Percentiles rank a stretch among this genome's conserved stretches.
Conservation (phyloP, 768 basidiomycete genomes). For the Stropharia rugosoannulata region DNA sequence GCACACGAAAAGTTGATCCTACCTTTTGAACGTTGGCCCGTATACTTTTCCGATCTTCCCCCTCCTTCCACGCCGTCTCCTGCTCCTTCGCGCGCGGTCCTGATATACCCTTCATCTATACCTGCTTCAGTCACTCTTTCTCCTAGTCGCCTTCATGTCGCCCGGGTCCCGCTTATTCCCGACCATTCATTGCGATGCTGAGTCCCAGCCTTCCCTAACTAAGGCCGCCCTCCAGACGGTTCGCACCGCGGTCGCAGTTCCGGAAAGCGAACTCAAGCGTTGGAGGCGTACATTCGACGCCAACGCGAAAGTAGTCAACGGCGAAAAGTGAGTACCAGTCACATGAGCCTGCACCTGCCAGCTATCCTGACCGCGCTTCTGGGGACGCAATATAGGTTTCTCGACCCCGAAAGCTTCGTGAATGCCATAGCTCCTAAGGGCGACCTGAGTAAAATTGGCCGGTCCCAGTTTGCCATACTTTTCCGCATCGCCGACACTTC, state of each 20-base stretch:
- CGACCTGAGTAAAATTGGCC: conserved; percentile 83
- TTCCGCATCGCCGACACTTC: conserved; percentile 86
- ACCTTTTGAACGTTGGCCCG: conserved; percentile 16
- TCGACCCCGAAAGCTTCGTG: conserved; percentile 88
- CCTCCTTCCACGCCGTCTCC: conserved; percentile 10
- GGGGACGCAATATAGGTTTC: conserved; percentile 54
- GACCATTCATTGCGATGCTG: conserved; percentile 56
- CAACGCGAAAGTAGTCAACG: conserved; percentile 74
- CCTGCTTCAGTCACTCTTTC: conserved; percentile 4
- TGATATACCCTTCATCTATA: conserved; percentile 14
- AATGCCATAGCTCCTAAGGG: conserved; percentile 90
- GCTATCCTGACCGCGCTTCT: conserved; percentile 10
- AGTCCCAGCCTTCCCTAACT: conserved; percentile 41
- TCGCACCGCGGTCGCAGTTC: conserved; percentile 65
- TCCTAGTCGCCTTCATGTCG: conserved; percentile 10
- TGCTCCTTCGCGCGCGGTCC: conserved; percentile 6
- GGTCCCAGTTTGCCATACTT: conserved; percentile 85
- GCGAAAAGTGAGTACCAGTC: conserved; percentile 70
- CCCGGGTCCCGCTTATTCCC: conserved; percentile 34
- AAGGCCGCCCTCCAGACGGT: conserved; percentile 62
- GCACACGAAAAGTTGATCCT: conserved; percentile 30
- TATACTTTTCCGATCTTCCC: conserved; percentile 8
- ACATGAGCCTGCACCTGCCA: conserved; percentile 19
- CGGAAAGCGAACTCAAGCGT: conserved; percentile 81
- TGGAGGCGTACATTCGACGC: conserved; percentile 89